Evolutionary conservation across 163 green algal species (phyloP), one percentile per base, ranked within the genome.

Genomic region (Coccomyxa subellipsoidea): DNA sequence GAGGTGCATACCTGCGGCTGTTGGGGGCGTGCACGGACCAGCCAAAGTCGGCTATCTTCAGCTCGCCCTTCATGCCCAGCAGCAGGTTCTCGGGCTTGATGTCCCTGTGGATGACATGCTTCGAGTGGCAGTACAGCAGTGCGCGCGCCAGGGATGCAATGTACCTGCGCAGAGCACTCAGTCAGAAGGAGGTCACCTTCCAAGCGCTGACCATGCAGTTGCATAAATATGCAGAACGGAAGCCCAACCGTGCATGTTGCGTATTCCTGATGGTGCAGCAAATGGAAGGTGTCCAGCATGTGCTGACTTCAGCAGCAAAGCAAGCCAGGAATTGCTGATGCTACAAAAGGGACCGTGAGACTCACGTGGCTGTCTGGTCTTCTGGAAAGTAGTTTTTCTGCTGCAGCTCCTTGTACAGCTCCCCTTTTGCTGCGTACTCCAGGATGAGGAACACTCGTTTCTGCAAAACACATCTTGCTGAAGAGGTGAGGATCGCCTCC

Each of bases 11-110:
- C 78, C 78, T 82, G 31, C 96, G 92, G 79, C 81, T 95, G 86
- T 95, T 95, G 39, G 96, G 95, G 54, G 96, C 95, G 83, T 99
- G 97, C 84, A 99, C 95, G 10, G 90, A 96, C 96, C 97, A 99
- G 27, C 97, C 97, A 88, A 99, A 99, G 89, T 99, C 97, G 21
- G 93, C 94, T 78, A 99, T 98, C 90, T 99, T 99, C 3, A 99
- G 88, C 82, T 98, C 90, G 10, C 94, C 97, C 53, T 91, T 89
- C 27, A 93, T 84, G 12, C 93, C 92, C 77, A 99, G 81, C 78
- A 99, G 88, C 86, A 99, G 89, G 89, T 99, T 99, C 88, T 99
- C 97, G 18, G 96, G 96, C 89, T 99, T 99, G 90, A 98, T 96
- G 88, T 98, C 95, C n/a, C 91, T 86, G 89, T 99, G 97, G 83